Evolutionary conservation across 495 filamentous ascomycete genomes (phyloP), one percentile per base, ranked within the genome.

Genomic region (Aspergillus cavernicola): DNA sequence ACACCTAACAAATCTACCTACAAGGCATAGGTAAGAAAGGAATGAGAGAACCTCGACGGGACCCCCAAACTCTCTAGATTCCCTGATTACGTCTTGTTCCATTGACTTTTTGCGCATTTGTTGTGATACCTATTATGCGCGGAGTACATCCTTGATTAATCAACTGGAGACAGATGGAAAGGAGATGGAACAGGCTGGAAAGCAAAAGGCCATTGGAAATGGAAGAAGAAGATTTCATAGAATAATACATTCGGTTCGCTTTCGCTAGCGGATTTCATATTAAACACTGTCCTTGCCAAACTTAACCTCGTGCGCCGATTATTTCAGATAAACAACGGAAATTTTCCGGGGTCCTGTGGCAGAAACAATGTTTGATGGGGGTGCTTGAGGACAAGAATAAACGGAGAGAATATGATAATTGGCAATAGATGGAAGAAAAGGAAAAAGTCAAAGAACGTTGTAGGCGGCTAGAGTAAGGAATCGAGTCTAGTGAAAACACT

Each of bases 401-500:
- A 48, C 16, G 45, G 26, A 47, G 56, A 52, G 39, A 57, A 56
- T 42, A 50, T 43, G 53, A 56, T 45, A 42, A 50, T 59, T 44
- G 51, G 49, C 45, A 52, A 45, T 49, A 55, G 36, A 45, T 43
- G 23, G 44, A 26, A 54, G 46, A 44, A 42, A 55, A 60, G 31
- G 43, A 48, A 60, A 48, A 44, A 55, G 56, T 48, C 51, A 23
- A 51, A 19, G 48, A 45, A 42, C 29, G 35, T 39, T 49, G 53
- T 52, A 56, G 52, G 60, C 28, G 46, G 52, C 46, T 79, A 96
- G 65, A 97, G 84, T 44, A 96, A 77, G 16, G 92, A 97, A 75
- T 97, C 92, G 62, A 97, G 84, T 71, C 92, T 82, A 51, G 92
- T 97, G 68, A 96, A 97, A 61, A 97, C 92, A 75, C 87, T 96